Evolutionary conservation across 2,329 filamentous ascomycete species (phyloP).

Genomic region (Neobulgaria alba): DNA sequence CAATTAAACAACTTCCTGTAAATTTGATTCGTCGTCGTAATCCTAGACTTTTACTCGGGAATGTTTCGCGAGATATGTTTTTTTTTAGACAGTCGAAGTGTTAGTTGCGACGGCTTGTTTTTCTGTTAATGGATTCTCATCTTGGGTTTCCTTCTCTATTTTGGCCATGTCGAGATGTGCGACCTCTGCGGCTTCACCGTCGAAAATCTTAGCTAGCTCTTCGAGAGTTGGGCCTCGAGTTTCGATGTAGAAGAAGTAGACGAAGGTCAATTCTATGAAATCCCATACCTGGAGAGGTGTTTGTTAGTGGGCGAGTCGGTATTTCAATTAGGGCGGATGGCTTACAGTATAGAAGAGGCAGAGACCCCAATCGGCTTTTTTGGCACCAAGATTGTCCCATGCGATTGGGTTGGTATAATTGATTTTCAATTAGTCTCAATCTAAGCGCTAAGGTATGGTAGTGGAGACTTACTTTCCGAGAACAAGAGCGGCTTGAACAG

Average conservation of each 20-base stretch:
- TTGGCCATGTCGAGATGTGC: conserved; percentile 30
- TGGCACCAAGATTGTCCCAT: conserved; percentile 48
- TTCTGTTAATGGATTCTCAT: not conserved
- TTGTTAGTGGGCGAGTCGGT: conserved; percentile 12
- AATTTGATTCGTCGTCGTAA: too few relatives aligned
- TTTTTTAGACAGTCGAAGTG: not conserved
- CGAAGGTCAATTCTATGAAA: conserved; percentile 49
- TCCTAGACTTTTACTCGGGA: too few relatives aligned
- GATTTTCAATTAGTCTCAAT: conserved; percentile 1
- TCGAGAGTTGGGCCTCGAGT: conserved; percentile 32
- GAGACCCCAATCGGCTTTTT: conserved; percentile 48
- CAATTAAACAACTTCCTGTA: too few relatives aligned
- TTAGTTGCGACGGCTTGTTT: not conserved
- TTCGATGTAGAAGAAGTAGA: conserved; percentile 59
- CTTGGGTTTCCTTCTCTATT: not conserved
- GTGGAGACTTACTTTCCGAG: conserved; percentile 45
- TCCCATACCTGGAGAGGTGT: conserved; percentile 42
- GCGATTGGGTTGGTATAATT: conserved; percentile 57
- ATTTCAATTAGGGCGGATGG: conserved; percentile 3
- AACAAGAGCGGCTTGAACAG: conserved; percentile 51
- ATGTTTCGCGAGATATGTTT: too few relatives aligned
- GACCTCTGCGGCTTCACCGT: conserved; percentile 32
- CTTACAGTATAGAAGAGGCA: conserved; percentile 55
- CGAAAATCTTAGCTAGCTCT: conserved; percentile 34
- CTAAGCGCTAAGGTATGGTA: not conserved